Conservation (phyloP, 805 yeast genomes). For the Brettanomyces nanus region DNA sequence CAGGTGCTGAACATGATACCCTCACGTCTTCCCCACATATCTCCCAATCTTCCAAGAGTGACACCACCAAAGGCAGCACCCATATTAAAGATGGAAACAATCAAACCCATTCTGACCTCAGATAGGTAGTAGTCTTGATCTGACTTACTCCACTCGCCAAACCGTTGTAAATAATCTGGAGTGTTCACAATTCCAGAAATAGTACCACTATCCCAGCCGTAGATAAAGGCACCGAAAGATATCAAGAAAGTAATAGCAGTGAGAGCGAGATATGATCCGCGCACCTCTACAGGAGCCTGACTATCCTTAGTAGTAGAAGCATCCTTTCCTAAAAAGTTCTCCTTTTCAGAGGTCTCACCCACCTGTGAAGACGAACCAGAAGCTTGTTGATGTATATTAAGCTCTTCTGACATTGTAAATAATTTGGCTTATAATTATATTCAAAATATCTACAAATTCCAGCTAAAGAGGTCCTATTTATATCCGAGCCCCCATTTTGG, state of each 20-base stretch:
- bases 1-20: constrained; percentile 46
- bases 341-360: too few species aligned
- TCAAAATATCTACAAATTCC: too few species aligned
- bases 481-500: too few species aligned
- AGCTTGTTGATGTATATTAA: too few species aligned
- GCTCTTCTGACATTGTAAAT: too few species aligned
- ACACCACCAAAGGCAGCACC: constrained; percentile 73
- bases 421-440: too few species aligned
- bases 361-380: too few species aligned
- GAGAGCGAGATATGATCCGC: neutral
- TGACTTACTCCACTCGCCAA: constrained; percentile 33
- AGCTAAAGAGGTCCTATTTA: too few species aligned
- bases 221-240: constrained; percentile 71
- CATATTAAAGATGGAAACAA: constrained; percentile 62
- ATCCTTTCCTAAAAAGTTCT: too few species aligned
- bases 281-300: too few species aligned
- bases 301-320: too few species aligned
- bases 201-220: constrained; percentile 75
- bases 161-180: constrained; percentile 41
- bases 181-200: constrained; percentile 63
- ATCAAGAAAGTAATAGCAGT: constrained; percentile 27
- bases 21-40: constrained; percentile 49
- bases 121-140: constrained; percentile 39
- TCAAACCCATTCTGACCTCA: constrained; percentile 47
- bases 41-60: constrained; percentile 47